Percentiles rank a stretch among this genome's conserved stretches.
These are phyloP conservation scores for Themeda triandra DNA, from an alignment of 176 grass and related monocot genomes.

Conservation along the genomic window DNA sequence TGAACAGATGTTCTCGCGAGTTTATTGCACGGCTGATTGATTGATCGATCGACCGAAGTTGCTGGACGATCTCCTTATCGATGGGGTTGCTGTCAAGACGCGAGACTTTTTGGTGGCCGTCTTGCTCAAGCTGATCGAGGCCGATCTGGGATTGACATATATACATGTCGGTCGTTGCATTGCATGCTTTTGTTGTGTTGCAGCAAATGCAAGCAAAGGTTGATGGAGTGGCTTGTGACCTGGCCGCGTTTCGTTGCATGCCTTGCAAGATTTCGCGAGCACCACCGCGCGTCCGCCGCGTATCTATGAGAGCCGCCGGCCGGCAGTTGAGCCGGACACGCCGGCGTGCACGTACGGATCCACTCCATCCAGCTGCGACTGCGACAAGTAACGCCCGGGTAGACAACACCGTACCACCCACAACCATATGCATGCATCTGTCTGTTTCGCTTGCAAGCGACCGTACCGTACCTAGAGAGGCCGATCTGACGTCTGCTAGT, in stretches of 20 bases:
- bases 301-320: background rate
- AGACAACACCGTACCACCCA: background rate
- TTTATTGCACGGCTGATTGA: background rate
- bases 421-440: too few relatives aligned
- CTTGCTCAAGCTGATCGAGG: conserved; percentile 19
- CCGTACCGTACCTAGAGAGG: too few relatives aligned
- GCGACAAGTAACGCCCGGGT: background rate
- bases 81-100: background rate
- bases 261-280: conserved; percentile 16
- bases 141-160: background rate
- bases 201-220: conserved; percentile 22
- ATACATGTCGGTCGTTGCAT: background rate
- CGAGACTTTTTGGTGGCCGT: background rate
- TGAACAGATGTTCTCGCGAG: background rate
- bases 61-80: background rate
- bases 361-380: too few relatives aligned
- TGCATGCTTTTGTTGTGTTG: background rate
- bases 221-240: background rate
- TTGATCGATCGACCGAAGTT: background rate
- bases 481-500: too few relatives aligned
- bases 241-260: conserved; percentile 14
- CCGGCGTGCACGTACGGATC: too few relatives aligned
- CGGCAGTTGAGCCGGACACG: background rate
- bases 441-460: too few relatives aligned
- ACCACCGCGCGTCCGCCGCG: background rate